phyloP scores from a whole-genome alignment of 1,139 yeast genomes.

The Protomyces inouyei region DNA sequence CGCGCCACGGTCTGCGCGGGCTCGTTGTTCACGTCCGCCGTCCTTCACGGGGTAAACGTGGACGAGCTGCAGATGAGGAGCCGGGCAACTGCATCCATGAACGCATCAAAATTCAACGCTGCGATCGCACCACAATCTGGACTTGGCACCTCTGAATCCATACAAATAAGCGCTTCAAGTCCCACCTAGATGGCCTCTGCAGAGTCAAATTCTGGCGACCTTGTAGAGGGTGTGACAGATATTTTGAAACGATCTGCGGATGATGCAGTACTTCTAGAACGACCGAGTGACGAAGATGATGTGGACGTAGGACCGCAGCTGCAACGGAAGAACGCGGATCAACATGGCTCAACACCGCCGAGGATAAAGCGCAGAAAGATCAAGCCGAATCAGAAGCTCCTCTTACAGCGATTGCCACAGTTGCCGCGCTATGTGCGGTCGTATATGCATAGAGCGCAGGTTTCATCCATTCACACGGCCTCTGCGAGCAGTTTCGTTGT shows the following conservation, averaged over 20 bases:
- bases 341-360: not conserved
- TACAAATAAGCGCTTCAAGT: too few species aligned
- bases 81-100: too few species aligned
- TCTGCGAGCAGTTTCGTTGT: slow-evolving; percentile 36
- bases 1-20: too few species aligned
- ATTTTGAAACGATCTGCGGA: not conserved
- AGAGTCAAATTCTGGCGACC: too few species aligned
- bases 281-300: slow-evolving; percentile 23
- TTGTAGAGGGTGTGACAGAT: not conserved
- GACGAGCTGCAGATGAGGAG: not conserved
- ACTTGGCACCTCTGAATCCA: too few species aligned
- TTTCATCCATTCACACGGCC: slow-evolving; percentile 33
- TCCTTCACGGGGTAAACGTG: too few species aligned
- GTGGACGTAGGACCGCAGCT: slow-evolving; percentile 27
- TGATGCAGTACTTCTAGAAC: not conserved
- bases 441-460: slow-evolving; percentile 37
- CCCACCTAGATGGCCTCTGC: too few species aligned
- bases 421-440: slow-evolving; percentile 37
- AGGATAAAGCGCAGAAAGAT: slow-evolving; percentile 9
- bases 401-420: slow-evolving; percentile 33
- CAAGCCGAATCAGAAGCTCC: slow-evolving; percentile 3
- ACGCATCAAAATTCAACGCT: too few species aligned
- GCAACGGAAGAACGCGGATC: too few species aligned
- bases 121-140: too few species aligned
- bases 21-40: too few species aligned